Base-by-base conservation (phyloP, 768 basidiomycete species). In the Boletellus emodensis region DNA sequence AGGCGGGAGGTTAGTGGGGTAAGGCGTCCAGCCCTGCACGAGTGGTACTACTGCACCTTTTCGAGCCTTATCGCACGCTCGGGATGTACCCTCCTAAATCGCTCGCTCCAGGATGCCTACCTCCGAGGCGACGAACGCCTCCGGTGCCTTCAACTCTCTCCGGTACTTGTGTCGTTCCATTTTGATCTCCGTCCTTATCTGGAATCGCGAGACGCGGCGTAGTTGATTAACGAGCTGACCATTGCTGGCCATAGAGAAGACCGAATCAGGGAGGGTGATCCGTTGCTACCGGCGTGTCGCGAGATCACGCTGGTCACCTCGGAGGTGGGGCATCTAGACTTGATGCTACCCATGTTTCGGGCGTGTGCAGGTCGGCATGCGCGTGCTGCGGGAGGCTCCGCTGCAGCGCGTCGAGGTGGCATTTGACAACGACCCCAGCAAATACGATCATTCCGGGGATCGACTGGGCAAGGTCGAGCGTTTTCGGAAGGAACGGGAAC, bases 41-140 rank as follows among this genome's bases (percentile, higher is more conserved):
- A n/a, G n/a, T 32, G 4, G 22, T 7, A 8, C 53, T 61, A 56
- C 52, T 54, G 9, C 9, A 40, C 15, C 13, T 61, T 63, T 42
- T 56, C 52, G 8, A 20, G 17, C 20, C 62, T 61, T n/a, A 40
- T 63, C 48, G 13, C 24, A 7, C 55, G 62, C n/a, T 63, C 62
- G 0, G 15, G 15, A 26, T 55, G 59, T 36, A 6, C 15, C 6
- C 60, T 63, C 26, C 51, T 30, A 30, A 43, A 18, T 10, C 53
- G 55, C 6, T 53, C 51, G n/a, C 55, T 61, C 40, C 36, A 35
- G 15, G 51, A 55, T 8, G 42, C 56, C 11, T 12, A 48, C 18
- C 51, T 61, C 33, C 44, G 54, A 7, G 49, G 52, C 18, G 44
- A 61, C 13, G 61, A 56, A 18, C 28, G 62, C 15, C 6, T 61